A percentile compares a stretch with the other conserved stretches of the same genome.
These are phyloP conservation scores for Ogataea siamensis DNA, from an alignment of 805 yeast genomes.

Conservation along the genomic window DNA sequence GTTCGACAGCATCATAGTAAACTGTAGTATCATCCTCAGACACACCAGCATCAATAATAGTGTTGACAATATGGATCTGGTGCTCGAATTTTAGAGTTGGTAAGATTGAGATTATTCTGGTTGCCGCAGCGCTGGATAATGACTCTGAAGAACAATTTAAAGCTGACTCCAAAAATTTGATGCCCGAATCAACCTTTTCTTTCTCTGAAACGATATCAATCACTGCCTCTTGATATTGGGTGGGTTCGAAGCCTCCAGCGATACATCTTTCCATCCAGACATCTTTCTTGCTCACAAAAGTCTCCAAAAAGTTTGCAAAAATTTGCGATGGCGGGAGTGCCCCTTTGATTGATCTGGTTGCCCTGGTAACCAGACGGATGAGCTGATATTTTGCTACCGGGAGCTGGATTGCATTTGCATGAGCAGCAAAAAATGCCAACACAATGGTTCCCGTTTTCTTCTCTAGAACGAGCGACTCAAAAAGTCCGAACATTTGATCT, in stretches of 20 bases:
- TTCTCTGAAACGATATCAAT: constrained; percentile 59
- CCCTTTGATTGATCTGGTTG: constrained; percentile 38
- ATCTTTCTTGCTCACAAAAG: constrained; percentile 47
- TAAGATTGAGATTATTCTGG: constrained; percentile 56
- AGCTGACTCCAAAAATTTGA: constrained; percentile 57
- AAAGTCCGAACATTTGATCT: constrained; percentile 40
- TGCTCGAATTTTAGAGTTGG: constrained; percentile 52
- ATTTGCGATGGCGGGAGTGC: constrained; percentile 46
- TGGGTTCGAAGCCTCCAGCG: constrained; percentile 48
- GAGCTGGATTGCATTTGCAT: constrained; percentile 51
- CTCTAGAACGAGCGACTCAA: constrained; percentile 41
- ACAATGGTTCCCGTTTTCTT: constrained; percentile 55
- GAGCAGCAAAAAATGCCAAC: constrained; percentile 66
- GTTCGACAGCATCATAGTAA: constrained; percentile 51
- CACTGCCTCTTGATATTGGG: constrained; percentile 54
- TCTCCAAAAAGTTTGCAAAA: constrained; percentile 43
- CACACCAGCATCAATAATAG: constrained; percentile 51
- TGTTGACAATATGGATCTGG: constrained; percentile 57
- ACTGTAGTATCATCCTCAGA: constrained; percentile 34
- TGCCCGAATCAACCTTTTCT: constrained; percentile 55
- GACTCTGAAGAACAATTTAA: constrained; percentile 45
- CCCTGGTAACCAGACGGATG: constrained; percentile 43
- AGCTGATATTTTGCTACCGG: constrained; percentile 57
- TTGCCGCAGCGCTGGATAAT: constrained; percentile 47
- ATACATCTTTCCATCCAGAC: constrained; percentile 44